Evolutionary conservation across 495 filamentous ascomycete genomes (phyloP), one percentile per base, ranked within the genome.

Genomic region (Annulohypoxylon maeteangense): DNA sequence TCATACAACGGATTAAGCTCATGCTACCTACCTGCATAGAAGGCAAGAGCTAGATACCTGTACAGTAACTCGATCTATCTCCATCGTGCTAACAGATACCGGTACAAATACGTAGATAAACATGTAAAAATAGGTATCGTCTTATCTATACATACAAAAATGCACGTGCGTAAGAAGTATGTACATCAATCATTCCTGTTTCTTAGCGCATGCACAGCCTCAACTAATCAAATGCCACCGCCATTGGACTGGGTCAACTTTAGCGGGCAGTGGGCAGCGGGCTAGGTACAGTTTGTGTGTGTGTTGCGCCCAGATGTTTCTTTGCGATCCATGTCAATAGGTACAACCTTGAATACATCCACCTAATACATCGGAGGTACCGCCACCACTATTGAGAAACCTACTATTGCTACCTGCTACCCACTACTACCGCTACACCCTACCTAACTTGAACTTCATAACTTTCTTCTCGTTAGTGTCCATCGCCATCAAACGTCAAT

Each of bases 151-250:
- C 8, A 7, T 48, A 36, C 47, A 5, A 3, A 31, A 34, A 42
- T 38, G 31, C 40, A 27, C 34, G 34, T 58, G 54, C 44, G 63
- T 29, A 42, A 29, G 22, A 55, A 38, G 25, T 56, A 50, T 57
- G 60, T 62, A 57, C 65, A 62, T 63, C 60, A 67, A 62, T 63
- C 60, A 67, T 68, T 53, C 65, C 65, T 65, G 61, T 27, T 73
- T 65, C 65, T 59, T 73, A 73, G 70, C 56, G 60, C 70, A 7
- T 73, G 65, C 70, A 73, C 70, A 73, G 70, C 70, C 70, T 73
- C 70, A 65, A 47, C 29, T 60, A 34, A 31, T 56, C 29, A 57
- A 44, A 63, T 68, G 48, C 59, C 53, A 32, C 32, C 5, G 31
- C 42, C 11, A 62, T 66, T 66, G 56, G 68, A 51, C 48, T 38